A percentile compares a stretch with the other conserved stretches of the same genome.
Evolutionary conservation across 2,329 filamentous ascomycete species (phyloP).

Genomic region (Hymenoscyphus fructigenus): DNA sequence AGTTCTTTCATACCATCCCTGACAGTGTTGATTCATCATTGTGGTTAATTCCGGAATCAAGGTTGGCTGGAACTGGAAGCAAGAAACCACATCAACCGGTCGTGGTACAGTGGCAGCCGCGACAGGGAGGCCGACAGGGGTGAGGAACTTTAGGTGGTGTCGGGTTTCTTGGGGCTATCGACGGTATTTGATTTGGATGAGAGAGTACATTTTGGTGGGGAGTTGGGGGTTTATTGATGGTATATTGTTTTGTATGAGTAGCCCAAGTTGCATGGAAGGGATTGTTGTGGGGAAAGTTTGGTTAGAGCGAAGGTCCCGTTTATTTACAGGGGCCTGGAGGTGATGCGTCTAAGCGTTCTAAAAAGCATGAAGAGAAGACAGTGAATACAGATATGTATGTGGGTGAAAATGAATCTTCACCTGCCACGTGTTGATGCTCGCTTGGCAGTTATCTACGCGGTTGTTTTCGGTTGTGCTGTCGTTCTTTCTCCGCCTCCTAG

Average conservation of each 20-base stretch:
- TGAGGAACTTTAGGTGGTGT: not conserved
- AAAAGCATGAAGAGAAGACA: no score
- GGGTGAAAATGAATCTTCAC: no score
- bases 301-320: not conserved
- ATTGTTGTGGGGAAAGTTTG: not conserved
- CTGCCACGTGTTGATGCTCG: no score
- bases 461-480: no score
- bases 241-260: not conserved
- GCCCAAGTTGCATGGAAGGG: not conserved
- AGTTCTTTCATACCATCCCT: not conserved
- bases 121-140: not conserved
- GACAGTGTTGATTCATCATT: not conserved
- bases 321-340: no score
- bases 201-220: not conserved
- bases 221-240: not conserved
- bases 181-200: not conserved
- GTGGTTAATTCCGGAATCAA: not conserved
- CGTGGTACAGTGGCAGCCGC: not conserved
- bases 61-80: not conserved
- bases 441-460: no score
- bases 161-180: not conserved
- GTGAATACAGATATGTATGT: no score
- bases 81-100: not conserved
- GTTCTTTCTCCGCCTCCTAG: no score
- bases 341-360: no score